Percentiles rank a stretch among this genome's conserved stretches.
Evolutionary conservation across 441 rosid species (phyloP).

Genomic region (Francoa sonchifolia): DNA sequence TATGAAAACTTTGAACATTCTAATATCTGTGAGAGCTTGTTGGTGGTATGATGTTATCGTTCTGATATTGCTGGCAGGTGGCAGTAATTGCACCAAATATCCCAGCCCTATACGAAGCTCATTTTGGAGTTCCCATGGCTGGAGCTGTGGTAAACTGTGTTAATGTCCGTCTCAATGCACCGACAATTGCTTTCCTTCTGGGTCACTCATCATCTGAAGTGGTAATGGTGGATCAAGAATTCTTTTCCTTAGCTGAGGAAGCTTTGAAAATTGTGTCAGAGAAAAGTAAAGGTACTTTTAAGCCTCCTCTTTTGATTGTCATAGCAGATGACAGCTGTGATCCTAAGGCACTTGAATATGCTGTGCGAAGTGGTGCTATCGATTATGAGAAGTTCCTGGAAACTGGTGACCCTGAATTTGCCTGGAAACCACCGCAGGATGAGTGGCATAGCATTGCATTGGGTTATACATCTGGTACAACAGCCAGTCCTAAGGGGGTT

Average conservation of each 20-base stretch:
- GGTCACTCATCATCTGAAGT: constrained; percentile 57
- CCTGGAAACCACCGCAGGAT: constrained; percentile 67
- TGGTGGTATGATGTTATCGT: no score
- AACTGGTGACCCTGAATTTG: constrained; percentile 52
- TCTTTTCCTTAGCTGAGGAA: constrained; percentile 52
- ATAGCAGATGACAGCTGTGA: constrained; percentile 66
- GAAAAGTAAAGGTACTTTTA: constrained; percentile 33
- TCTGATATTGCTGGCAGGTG: constrained; percentile 34
- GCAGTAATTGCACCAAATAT: constrained; percentile 72
- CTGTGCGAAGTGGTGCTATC: constrained; percentile 52
- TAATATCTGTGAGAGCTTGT: no score
- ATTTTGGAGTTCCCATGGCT: constrained; percentile 86
- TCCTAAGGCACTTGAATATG: constrained; percentile 31
- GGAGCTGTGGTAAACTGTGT: constrained; percentile 72
- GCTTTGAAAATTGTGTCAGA: constrained; percentile 48
- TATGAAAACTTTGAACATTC: no score
- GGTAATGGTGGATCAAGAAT: constrained; percentile 78
- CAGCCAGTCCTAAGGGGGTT: constrained; percentile 83
- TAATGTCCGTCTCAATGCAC: constrained; percentile 68
- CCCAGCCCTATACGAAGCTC: constrained; percentile 77
- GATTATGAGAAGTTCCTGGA: constrained; percentile 65
- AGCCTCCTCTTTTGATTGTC: constrained; percentile 51
- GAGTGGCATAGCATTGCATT: constrained; percentile 89
- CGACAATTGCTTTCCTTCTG: constrained; percentile 58
- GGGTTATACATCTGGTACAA: constrained; percentile 90